Conservation (phyloP, 2,329 filamentous ascomycete species). For the Fusarium metavorans region DNA sequence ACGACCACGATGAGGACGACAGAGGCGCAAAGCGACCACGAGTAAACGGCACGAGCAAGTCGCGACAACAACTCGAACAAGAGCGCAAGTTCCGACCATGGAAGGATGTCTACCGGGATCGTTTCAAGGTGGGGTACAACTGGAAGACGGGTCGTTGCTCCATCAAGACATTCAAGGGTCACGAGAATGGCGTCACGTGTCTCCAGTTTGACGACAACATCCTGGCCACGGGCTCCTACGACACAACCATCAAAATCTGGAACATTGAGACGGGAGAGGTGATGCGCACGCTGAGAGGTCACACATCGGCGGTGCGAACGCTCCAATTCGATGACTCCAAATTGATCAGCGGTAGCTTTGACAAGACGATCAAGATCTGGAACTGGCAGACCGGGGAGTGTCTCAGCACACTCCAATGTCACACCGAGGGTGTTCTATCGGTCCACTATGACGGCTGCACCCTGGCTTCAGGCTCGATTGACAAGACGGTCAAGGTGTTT, state of each 20-base stretch:
- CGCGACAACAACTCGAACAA: constrained; percentile 52
- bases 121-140: constrained; percentile 95
- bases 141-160: constrained; percentile 96
- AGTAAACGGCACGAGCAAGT: constrained; percentile 38
- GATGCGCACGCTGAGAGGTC: constrained; percentile 85
- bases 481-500: constrained; percentile 91
- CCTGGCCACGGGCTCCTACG: constrained; percentile 94
- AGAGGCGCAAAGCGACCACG: constrained; percentile 51
- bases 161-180: constrained; percentile 84
- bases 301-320: constrained; percentile 85
- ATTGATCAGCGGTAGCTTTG: constrained; percentile 89
- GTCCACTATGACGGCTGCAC: constrained; percentile 89
- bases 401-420: constrained; percentile 82
- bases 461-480: constrained; percentile 89
- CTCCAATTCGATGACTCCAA: constrained; percentile 94
- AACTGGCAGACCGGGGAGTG: constrained; percentile 95
- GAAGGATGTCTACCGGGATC: constrained; percentile 97
- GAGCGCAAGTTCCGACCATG: constrained; percentile 75
- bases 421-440: constrained; percentile 85
- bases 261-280: constrained; percentile 89
- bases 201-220: constrained; percentile 83
- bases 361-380: constrained; percentile 92
- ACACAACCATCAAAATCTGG: constrained; percentile 96
- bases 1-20: constrained; percentile 44
- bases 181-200: constrained; percentile 78